phyloP scores from a whole-genome alignment of 2,329 filamentous ascomycete species.

The Fonsecaea pedrosoi region DNA sequence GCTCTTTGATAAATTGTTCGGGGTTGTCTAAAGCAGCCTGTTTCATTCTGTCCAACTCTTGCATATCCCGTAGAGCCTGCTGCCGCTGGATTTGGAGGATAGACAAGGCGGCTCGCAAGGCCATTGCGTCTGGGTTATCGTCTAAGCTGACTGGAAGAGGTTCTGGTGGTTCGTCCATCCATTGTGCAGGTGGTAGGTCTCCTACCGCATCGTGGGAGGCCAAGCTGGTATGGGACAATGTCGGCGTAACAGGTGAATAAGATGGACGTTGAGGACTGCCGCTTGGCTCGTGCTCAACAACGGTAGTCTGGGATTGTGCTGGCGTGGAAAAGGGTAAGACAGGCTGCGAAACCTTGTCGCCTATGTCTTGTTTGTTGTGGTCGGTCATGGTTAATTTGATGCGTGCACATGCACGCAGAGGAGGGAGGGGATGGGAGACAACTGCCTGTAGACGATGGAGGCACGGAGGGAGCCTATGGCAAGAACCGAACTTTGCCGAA shows the following conservation, averaged over 20 bases:
- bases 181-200: conserved; percentile 32
- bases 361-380: neutral
- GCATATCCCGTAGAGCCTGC: conserved; percentile 77
- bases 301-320: neutral
- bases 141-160: conserved; percentile 55
- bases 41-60: conserved; percentile 72
- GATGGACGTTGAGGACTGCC: conserved; percentile 49
- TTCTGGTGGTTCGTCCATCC: conserved; percentile 43
- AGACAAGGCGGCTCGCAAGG: conserved; percentile 81
- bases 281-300: conserved; percentile 30
- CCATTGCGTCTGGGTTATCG: conserved; percentile 83
- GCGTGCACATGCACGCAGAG: conserved; percentile 2
- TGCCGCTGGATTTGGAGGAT: conserved; percentile 85
- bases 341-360: conserved; percentile 1
- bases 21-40: conserved; percentile 73
- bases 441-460: neutral
- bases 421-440: neutral
- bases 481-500: neutral
- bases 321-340: neutral
- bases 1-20: conserved; percentile 71
- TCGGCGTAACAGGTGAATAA: conserved; percentile 56
- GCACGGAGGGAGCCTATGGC: neutral
- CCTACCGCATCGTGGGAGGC: conserved; percentile 25
- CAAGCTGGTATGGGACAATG: conserved; percentile 45
- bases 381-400: conserved; percentile 31